Evolutionary conservation across 2,329 filamentous ascomycete genomes (phyloP), one percentile per base, ranked within the genome.

Genomic region (Cryphonectria carpinicola): DNA sequence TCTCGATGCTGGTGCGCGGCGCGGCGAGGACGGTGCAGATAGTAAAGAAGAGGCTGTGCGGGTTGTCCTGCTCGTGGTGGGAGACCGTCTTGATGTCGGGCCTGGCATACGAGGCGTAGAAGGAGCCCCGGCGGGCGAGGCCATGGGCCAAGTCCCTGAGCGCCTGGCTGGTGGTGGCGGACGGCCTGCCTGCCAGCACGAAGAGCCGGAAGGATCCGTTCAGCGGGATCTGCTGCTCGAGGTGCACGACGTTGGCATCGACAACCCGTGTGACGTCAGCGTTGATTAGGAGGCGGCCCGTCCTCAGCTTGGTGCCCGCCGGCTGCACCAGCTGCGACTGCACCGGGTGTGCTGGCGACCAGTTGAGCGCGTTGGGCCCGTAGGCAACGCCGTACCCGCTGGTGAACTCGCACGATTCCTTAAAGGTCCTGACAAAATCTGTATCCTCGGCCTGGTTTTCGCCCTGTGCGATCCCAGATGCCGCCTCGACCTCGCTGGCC

Each of bases 321-420:
- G 91, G 88, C 70, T 93, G 86, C 78, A 96, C 91, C 70, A 94
- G 82, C 14, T 86, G 81, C 25, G 92, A 93, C 76, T 92, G 86
- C 19, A 91, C 93, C 0, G 89, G 85, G 81, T 97, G 94, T 4
- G 84, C 83, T 0, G 88, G 80, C 13, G 91, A 92, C 93, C 94
- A 97, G 82, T 97, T 97, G 81, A 97, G 86, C 41, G 88, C 82
- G 81, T 97, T 98, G 68, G 92, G 86, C 74, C 90, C 87, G 83
- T 97, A 97, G 41, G 90, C 91, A 32, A 97, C 94, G 72, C 95
- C 95, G 79, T 97, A 97, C 70, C 95, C 95, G 74, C 92, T 94
- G 14, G 94, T 97, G 81, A 97, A 97, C 77, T 96, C 94, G 84
- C 94, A 97, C 41, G 90, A 90, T 70, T 93, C 93, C 80, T 97